Base-by-base conservation (phyloP, 768 basidiomycete species). In the Hemileccinum impolitum region DNA sequence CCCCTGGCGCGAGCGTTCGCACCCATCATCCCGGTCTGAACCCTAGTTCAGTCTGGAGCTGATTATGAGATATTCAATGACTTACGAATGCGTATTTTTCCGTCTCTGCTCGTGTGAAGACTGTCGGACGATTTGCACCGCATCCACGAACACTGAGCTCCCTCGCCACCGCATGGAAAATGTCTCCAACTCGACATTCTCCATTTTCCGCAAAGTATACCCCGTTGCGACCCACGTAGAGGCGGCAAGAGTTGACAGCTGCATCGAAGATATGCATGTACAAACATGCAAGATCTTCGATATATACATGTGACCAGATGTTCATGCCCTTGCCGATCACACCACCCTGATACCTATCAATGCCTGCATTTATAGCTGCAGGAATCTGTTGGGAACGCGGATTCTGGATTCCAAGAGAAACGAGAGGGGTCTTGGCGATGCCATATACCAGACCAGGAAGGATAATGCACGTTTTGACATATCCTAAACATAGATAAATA, bases 361-460 rank as follows among this genome's bases (percentile, higher is more conserved):
- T 56, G 19, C 74, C 60, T 0, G 74, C 74, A 12, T 65, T 62
- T 47, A 84, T 73, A 4, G 81, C 58, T 0, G 31, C 19, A 2
- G 80, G 82, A 25, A 86, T 75, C 51, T 80, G 80, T 7, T 70
- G 62, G 0, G 82, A 85, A 45, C 75, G 68, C 1, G 68, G 59
- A 53, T 85, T 81, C 30, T 77, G 72, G 31, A 86, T 68, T 10
- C 77, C 81, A 6, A 68, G 61, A 21, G 80, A 73, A 31, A 76
- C 75, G 21, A 86, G 70, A 6, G 58, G 61, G 7, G 74, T 75
- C 8, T 58, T 61, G 2, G 80, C 77, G 30, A 79, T 66, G 38
- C 80, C 83, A 54, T 78, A 88, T 28, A 90, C 80, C 0, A 82
- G 81, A 15, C 67, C 64, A 1, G 81, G 80, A 11, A 75, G 59